Base-by-base conservation (phyloP, 164 flowering plant species). In the Buxus sempervirens region DNA sequence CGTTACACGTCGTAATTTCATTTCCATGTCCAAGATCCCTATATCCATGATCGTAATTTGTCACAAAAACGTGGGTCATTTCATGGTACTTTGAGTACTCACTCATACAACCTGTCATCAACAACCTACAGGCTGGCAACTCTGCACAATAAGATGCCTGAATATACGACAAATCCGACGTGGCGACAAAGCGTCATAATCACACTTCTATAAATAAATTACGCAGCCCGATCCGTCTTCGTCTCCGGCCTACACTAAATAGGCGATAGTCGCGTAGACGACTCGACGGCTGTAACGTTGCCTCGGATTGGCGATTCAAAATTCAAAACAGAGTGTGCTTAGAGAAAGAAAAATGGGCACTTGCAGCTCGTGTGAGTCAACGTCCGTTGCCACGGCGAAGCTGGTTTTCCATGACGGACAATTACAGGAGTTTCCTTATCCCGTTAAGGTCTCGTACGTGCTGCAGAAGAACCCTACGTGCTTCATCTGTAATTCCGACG, bases 401-500 rank as follows among this genome's bases (percentile, higher is more conserved):
- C 45, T 94, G 55, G 78, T 94, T 19, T 74, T 80, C 0, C 84
- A 71, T 3, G 92, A 91, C 71, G 98, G 98, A 12, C 71, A 82
- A 28, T 75, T 94, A 0, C 86, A 85, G 54, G 98, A 94, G 41
- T 91, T 71, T 60, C 26, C 90, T 0, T 78, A 80, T 69, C 97
- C 97, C 0, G 91, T 91, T 0, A 86, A 77, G 72, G 98, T 78
- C 7, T 88, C 92, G 4, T 72, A 82, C 64, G 77, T 90, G 0
- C 48, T 90, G 45, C 84, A 80, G 41, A 81, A 79, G 67, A 67
- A 84, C 21, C 95, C 96, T 0, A 1, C 81, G 0, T 72, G 71
- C 64, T 90, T 94, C 59, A 83, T 93, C 27, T 93, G 98, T 71
- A 82, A 88, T 78, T 86, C 97, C 57, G 98, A 93, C 57, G 95